Evolutionary conservation across 2,329 filamentous ascomycete species (phyloP).

Genomic region (Fusarium sp.): DNA sequence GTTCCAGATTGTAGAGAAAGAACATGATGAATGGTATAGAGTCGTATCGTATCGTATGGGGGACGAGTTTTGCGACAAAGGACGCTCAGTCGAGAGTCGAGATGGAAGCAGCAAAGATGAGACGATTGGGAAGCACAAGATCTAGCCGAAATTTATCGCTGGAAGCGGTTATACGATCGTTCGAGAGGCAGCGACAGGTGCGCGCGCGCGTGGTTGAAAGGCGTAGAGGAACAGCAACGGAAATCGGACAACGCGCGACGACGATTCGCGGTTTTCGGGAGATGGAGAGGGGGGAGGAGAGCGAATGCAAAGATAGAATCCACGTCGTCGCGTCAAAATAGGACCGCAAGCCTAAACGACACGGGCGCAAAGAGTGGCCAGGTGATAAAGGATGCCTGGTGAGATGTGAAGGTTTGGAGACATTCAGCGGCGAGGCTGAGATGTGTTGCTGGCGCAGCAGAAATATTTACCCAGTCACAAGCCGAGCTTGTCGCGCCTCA

Average conservation of each 20-base stretch:
- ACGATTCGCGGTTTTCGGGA: neutral
- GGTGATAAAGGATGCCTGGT: conserved; percentile 19
- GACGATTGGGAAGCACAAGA: neutral
- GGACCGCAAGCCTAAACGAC: conserved; percentile 36
- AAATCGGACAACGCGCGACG: conserved; percentile 15
- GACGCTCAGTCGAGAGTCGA: neutral
- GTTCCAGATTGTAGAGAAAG: conserved; percentile 97
- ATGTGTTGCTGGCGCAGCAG: conserved; percentile 16
- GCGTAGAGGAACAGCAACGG: conserved; percentile 3
- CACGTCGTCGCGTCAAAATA: conserved; percentile 32
- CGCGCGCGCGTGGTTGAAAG: conserved; percentile 14
- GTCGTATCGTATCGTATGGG: conserved; percentile 2
- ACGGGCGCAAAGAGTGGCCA: conserved; percentile 26
- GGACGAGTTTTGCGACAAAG: neutral
- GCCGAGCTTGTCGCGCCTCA: conserved; percentile 13
- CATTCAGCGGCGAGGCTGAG: conserved; percentile 40
- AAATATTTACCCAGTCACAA: conserved; percentile 34
- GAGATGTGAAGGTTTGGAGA: conserved; percentile 34
- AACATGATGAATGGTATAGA: conserved; percentile 74
- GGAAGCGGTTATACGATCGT: conserved; percentile 15
- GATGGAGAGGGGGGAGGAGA: conserved; percentile 14
- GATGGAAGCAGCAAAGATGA: neutral
- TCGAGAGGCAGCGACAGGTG: neutral
- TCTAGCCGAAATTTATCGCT: conserved; percentile 4
- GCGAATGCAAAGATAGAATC: conserved; percentile 11